A percentile compares a stretch with the other conserved stretches of the same genome.
Evolutionary conservation across 176 grass and related monocot species (phyloP).

Genomic region (Ampelocalamus luodianensis): DNA sequence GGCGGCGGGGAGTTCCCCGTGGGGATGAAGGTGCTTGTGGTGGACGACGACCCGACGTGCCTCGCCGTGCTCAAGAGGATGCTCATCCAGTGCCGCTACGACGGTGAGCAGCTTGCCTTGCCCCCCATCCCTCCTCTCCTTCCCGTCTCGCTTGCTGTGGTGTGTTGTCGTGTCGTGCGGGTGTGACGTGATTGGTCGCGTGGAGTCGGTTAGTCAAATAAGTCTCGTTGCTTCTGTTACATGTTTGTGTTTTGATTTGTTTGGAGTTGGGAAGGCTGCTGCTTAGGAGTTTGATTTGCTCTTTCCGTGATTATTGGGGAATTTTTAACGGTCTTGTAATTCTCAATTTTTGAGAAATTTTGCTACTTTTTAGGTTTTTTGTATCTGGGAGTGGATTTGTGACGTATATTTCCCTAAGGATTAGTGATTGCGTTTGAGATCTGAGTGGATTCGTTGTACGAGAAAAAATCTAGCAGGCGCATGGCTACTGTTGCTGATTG

Average conservation of each 20-base stretch:
- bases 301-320: conserved; percentile 15
- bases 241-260: conserved; percentile 16
- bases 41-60: conserved; percentile 87
- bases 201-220: not conserved
- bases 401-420: not conserved
- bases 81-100: conserved; percentile 79
- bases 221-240: conserved; percentile 11
- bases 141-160: not conserved
- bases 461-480: not conserved
- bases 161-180: not conserved
- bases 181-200: conserved; percentile 15
- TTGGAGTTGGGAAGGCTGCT: not conserved
- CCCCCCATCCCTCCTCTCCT: not conserved
- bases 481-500: conserved; percentile 6
- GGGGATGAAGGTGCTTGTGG: conserved; percentile 92
- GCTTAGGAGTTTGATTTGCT: conserved; percentile 30
- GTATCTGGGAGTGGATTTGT: conserved; percentile 20
- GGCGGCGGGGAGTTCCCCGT: conserved; percentile 71
- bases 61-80: conserved; percentile 76
- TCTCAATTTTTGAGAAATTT: not conserved
- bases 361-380: not conserved
- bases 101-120: conserved; percentile 59
- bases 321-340: not conserved
- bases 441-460: conserved; percentile 6
- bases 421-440: conserved; percentile 33